phyloP scores from a whole-genome alignment of 805 yeast genomes.

The Kodamaea laetipori region DNA sequence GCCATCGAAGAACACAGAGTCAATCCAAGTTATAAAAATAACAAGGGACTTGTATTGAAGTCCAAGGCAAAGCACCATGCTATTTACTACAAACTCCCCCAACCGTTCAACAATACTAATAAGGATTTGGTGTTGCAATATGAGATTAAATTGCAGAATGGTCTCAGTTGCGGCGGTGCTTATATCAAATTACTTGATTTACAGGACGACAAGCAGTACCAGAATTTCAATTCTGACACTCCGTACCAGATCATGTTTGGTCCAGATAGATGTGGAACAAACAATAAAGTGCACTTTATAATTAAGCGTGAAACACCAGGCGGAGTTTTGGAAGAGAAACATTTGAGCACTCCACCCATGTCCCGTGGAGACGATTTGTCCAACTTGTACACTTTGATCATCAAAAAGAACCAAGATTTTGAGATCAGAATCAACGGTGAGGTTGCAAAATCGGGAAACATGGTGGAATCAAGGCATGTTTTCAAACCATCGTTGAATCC shows the following conservation, averaged over 20 bases:
- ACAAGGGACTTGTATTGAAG: constrained; percentile 76
- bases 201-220: constrained; percentile 33
- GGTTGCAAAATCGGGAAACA: constrained; percentile 66
- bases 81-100: constrained; percentile 62
- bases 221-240: constrained; percentile 61
- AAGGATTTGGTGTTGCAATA: constrained; percentile 81
- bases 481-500: constrained; percentile 71
- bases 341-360: constrained; percentile 67
- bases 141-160: constrained; percentile 82
- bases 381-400: constrained; percentile 73
- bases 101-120: constrained; percentile 58
- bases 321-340: constrained; percentile 68
- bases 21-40: constrained; percentile 62
- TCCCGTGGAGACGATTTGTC: constrained; percentile 58
- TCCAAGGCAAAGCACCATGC: constrained; percentile 81
- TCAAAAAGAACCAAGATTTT: constrained; percentile 64
- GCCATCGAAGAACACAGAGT: constrained; percentile 56
- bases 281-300: constrained; percentile 80
- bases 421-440: constrained; percentile 85
- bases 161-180: constrained; percentile 85
- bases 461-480: constrained; percentile 50
- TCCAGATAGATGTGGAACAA: constrained; percentile 85
- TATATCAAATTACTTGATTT: constrained; percentile 70
- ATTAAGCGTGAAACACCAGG: constrained; percentile 57
- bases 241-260: constrained; percentile 92